Conservation (phyloP, 225 moss, liverwort and hornwort genomes). For the Thuidium tamariscinum region DNA sequence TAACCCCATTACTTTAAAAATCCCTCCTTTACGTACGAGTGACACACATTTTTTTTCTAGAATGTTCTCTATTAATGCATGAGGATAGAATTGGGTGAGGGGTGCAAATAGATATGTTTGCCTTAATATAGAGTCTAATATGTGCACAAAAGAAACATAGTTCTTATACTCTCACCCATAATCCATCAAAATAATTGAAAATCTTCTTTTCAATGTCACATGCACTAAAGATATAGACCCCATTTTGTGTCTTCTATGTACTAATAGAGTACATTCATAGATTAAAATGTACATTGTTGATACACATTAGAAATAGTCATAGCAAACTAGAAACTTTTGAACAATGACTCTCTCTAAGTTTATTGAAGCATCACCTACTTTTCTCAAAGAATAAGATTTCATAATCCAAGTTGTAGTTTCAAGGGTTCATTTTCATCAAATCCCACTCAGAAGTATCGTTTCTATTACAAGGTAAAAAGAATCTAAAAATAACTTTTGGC, state of each 20-base stretch:
- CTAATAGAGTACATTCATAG: background rate
- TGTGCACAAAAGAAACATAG: accelerated
- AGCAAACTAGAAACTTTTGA: accelerated
- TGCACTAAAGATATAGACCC: background rate
- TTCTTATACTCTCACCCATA: background rate
- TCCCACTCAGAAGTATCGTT: background rate
- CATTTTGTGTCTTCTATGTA: background rate
- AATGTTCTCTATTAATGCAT: no score
- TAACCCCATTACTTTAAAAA: no score
- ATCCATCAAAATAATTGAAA: background rate
- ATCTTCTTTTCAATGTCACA: background rate
- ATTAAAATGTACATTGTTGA: background rate
- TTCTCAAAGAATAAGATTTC: accelerated
- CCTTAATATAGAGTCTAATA: no score
- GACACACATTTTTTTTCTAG: no score
- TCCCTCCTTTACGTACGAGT: no score
- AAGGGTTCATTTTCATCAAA: no score
- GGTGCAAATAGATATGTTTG: no score
- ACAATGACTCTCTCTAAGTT: background rate
- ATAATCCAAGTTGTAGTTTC: accelerated
- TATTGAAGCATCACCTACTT: no score
- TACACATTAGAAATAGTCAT: no score
- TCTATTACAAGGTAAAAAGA: background rate
- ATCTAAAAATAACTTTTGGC: background rate
- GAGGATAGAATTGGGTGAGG: no score